These are phyloP conservation scores for Melastoma malabathricum DNA, from an alignment of 345 rosid genomes.

Conservation along the genomic window DNA sequence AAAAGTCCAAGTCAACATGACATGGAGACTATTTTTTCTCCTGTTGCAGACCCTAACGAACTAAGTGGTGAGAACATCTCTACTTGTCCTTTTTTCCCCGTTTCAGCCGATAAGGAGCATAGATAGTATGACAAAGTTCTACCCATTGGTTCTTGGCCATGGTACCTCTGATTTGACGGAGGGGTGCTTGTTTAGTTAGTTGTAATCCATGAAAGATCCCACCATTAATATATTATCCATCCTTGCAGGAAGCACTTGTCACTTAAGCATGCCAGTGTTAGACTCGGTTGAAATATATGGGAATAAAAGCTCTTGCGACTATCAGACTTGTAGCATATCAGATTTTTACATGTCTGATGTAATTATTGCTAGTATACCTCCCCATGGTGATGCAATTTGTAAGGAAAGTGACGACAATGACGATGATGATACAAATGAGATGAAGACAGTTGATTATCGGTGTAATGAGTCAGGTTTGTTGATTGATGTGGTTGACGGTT, in stretches of 20 bases:
- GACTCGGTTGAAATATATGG: constrained; percentile 24
- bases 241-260: constrained; percentile 16
- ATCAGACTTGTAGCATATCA: constrained; percentile 44
- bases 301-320: constrained; percentile 21
- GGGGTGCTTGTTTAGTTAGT: too few species aligned
- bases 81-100: constrained; percentile 25
- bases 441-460: constrained; percentile 37
- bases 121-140: neutral
- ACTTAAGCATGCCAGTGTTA: constrained; percentile 15
- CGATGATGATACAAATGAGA: constrained; percentile 15
- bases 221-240: too few species aligned
- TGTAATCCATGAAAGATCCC: too few species aligned
- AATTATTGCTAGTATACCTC: constrained; percentile 39
- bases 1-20: constrained; percentile 24
- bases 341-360: constrained; percentile 54
- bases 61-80: constrained; percentile 25
- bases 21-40: constrained; percentile 77
- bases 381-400: constrained; percentile 24
- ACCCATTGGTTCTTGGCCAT: too few species aligned
- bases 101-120: neutral
- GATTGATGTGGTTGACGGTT: constrained; percentile 53
- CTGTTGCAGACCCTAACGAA: constrained; percentile 38
- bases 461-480: constrained; percentile 44
- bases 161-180: too few species aligned
- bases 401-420: too few species aligned